A percentile compares a stretch with the other conserved stretches of the same genome.
Conservation (phyloP, 108 stramenopile genomes). For the Fistulifera solaris region DNA sequence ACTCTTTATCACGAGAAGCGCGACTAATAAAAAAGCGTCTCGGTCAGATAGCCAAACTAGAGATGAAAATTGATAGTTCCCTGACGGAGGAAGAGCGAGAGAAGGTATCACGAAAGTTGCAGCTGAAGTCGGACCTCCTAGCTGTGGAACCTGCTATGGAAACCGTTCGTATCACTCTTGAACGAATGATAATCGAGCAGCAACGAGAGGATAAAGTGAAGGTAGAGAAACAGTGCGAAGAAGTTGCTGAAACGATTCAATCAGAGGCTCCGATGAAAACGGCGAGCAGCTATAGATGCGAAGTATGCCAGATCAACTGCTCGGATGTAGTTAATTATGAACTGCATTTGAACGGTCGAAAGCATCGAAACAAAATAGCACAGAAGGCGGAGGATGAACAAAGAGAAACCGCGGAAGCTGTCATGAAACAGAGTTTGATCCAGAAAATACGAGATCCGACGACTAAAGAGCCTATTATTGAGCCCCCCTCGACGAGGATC, state of each 20-base stretch:
- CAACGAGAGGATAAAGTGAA: not conserved
- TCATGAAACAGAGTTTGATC: slow-evolving; percentile 42
- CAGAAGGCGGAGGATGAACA: slow-evolving; percentile 56
- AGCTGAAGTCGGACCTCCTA: slow-evolving; percentile 31
- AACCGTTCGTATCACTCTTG: slow-evolving; percentile 12
- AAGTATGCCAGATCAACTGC: slow-evolving; percentile 51
- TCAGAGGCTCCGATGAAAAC: no score
- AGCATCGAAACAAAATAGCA: slow-evolving; percentile 66
- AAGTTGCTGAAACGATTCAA: not conserved
- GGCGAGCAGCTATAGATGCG: slow-evolving; percentile 18
- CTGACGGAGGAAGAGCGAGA: slow-evolving; percentile 32
- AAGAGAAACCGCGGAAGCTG: slow-evolving; percentile 34
- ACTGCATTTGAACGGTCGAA: slow-evolving; percentile 67
- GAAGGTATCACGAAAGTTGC: slow-evolving; percentile 30
- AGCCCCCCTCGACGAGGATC: no score
- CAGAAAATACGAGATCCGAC: slow-evolving; percentile 17
- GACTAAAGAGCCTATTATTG: no score
- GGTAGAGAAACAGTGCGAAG: not conserved
- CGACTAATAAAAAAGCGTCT: slow-evolving; percentile 38
- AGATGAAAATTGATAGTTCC: not conserved
- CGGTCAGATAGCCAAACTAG: slow-evolving; percentile 27
- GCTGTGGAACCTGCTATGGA: slow-evolving; percentile 30
- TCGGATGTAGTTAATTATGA: slow-evolving; percentile 51
- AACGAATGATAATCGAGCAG: not conserved
- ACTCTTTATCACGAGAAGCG: slow-evolving; percentile 25